Evolutionary conservation across 257 asterid genomes (phyloP).

Genomic region (Nicotiana otophora): DNA sequence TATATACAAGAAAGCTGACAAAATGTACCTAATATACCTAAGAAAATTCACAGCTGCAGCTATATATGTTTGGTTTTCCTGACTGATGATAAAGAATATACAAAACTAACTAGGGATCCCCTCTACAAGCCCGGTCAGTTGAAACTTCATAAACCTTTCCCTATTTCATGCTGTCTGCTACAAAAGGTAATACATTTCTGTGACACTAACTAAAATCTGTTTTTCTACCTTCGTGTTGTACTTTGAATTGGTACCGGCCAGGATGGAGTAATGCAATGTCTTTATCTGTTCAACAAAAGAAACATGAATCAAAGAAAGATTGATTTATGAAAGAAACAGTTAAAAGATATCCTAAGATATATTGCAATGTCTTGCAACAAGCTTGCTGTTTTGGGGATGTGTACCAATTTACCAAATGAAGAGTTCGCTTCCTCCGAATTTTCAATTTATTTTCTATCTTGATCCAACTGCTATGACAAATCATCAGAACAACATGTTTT

Average conservation of each 20-base stretch:
- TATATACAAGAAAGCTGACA: neutral
- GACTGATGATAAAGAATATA: slow-evolving; percentile 4
- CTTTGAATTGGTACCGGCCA: neutral
- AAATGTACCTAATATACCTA: neutral
- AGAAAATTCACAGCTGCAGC: neutral
- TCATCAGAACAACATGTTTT: neutral
- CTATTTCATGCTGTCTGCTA: neutral
- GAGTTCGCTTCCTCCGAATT: neutral
- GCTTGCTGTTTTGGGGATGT: neutral
- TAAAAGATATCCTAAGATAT: neutral
- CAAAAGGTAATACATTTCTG: neutral
- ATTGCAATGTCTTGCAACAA: neutral
- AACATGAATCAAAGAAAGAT: neutral
- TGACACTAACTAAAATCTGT: neutral
- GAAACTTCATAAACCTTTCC: neutral
- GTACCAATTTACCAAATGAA: neutral
- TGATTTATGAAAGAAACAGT: neutral
- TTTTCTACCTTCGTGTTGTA: neutral
- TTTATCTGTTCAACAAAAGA: slow-evolving; percentile 5
- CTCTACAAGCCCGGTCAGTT: neutral
- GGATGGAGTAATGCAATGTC: neutral
- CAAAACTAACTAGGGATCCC: neutral
- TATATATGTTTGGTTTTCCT: neutral
- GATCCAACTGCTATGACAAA: neutral
- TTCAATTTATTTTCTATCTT: neutral